These are phyloP conservation scores for Porphyrellus cyaneotinctus DNA, from an alignment of 768 basidiomycete genomes.

Conservation along the genomic window DNA sequence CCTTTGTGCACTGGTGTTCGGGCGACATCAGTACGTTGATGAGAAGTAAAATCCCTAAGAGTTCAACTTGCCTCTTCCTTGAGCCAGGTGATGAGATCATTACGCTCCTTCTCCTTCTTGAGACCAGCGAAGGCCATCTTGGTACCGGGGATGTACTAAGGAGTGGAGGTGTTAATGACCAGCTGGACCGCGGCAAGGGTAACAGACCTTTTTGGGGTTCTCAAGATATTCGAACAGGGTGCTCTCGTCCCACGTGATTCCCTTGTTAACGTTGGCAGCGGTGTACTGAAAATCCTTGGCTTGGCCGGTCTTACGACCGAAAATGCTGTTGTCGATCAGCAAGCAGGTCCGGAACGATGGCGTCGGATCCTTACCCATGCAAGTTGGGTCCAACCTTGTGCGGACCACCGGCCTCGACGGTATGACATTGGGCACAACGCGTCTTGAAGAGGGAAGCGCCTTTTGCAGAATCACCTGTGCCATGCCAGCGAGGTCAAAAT, in stretches of 20 bases:
- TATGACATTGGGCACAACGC: conserved; percentile 93
- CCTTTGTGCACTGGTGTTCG: too few species aligned
- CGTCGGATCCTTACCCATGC: conserved; percentile 61
- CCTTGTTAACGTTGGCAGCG: conserved; percentile 94
- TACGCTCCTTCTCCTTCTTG: conserved; percentile 98
- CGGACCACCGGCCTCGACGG: conserved; percentile 67
- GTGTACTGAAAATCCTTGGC: conserved; percentile 88
- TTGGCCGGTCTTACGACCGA: conserved; percentile 84
- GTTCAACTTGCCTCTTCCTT: conserved; percentile 60
- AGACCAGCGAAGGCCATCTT: conserved; percentile 99
- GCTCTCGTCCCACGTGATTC: conserved; percentile 75
- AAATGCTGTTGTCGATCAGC: conserved; percentile 44
- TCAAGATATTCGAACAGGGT: conserved; percentile 96
- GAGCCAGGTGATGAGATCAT: conserved; percentile 84
- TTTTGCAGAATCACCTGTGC: conserved; percentile 76
- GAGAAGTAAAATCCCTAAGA: not conserved
- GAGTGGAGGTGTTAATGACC: not conserved
- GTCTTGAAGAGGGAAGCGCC: conserved; percentile 97
- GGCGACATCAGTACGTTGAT: not conserved
- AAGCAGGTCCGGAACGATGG: not conserved
- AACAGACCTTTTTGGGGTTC: conserved; percentile 90
- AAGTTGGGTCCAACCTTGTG: conserved; percentile 96
- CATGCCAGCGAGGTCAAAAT: not conserved
- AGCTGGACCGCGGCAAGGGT: not conserved
- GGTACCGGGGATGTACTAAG: conserved; percentile 89